Conservation (phyloP, 345 rosid genomes). For the Hibiscus trionum region DNA sequence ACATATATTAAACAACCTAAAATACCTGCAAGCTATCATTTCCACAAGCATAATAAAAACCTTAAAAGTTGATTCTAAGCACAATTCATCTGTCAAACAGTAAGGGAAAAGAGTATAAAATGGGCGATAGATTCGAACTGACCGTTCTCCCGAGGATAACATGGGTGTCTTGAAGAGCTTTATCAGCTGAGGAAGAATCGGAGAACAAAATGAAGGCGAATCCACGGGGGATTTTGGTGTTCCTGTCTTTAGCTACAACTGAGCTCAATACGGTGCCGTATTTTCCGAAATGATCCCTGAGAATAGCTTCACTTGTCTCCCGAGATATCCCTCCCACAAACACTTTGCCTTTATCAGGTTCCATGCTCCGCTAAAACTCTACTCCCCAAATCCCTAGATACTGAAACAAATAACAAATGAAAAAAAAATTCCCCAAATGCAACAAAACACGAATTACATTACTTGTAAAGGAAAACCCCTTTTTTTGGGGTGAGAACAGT, state of each 20-base stretch:
- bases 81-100: background rate
- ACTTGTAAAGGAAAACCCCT: background rate
- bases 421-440: slow-evolving; percentile 9
- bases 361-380: slow-evolving; percentile 38
- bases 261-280: slow-evolving; percentile 56
- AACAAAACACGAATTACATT: background rate
- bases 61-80: background rate
- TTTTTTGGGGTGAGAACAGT: background rate
- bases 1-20: background rate
- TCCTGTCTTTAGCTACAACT: slow-evolving; percentile 41
- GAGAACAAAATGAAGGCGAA: slow-evolving; percentile 60
- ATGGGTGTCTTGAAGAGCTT: slow-evolving; percentile 54
- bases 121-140: slow-evolving; percentile 20
- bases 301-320: slow-evolving; percentile 50
- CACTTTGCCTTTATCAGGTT: slow-evolving; percentile 45
- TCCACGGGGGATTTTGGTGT: slow-evolving; percentile 41
- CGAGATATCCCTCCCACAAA: slow-evolving; percentile 61
- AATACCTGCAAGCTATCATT: background rate
- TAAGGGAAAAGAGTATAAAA: slow-evolving; percentile 4
- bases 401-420: slow-evolving; percentile 11
- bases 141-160: slow-evolving; percentile 65
- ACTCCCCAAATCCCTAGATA: slow-evolving; percentile 19
- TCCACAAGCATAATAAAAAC: slow-evolving; percentile 6
- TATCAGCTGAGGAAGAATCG: slow-evolving; percentile 37
- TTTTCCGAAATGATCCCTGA: slow-evolving; percentile 49